Conservation (phyloP, 306 rosid genomes). For the Lithocarpus polystachyus region DNA sequence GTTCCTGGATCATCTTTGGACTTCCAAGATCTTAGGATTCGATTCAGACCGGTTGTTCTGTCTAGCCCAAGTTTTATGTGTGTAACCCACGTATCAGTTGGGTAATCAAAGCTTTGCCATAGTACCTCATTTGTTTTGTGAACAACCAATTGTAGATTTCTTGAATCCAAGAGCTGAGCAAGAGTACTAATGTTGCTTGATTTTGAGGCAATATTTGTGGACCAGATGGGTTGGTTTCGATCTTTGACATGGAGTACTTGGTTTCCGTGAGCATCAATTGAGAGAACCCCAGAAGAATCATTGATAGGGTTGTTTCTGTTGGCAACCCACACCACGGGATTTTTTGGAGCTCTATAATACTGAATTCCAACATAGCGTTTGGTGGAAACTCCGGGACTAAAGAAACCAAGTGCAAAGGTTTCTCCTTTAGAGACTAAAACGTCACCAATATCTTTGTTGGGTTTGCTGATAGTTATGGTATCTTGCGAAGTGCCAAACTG, state of each 20-base stretch:
- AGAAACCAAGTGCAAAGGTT: constrained; percentile 66
- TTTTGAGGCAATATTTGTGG: not conserved
- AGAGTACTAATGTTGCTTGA: not conserved
- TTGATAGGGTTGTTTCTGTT: constrained; percentile 29
- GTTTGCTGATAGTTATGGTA: constrained; percentile 24
- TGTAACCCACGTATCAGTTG: constrained; percentile 30
- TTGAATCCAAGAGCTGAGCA: constrained; percentile 20
- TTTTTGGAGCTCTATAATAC: constrained; percentile 39
- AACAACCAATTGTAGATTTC: constrained; percentile 16
- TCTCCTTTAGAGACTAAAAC: constrained; percentile 41
- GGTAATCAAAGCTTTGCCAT: constrained; percentile 65
- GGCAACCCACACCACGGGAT: constrained; percentile 66
- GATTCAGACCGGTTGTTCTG: constrained; percentile 23
- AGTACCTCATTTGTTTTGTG: not conserved
- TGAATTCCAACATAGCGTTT: constrained; percentile 50
- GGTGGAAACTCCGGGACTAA: constrained; percentile 42
- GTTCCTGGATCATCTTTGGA: constrained; percentile 31
- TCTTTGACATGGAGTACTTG: constrained; percentile 9
- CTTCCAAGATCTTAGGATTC: constrained; percentile 36
- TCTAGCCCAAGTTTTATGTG: constrained; percentile 40
- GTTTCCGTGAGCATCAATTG: constrained; percentile 28
- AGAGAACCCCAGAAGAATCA: constrained; percentile 26
- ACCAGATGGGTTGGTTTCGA: constrained; percentile 21
- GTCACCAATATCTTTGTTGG: constrained; percentile 45
- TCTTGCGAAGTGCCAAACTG: not conserved